Percentiles rank a stretch among this genome's conserved stretches.
These are phyloP conservation scores for Eimeria tenella DNA, from an alignment of 169 alveolate species.

Conservation along the genomic window DNA sequence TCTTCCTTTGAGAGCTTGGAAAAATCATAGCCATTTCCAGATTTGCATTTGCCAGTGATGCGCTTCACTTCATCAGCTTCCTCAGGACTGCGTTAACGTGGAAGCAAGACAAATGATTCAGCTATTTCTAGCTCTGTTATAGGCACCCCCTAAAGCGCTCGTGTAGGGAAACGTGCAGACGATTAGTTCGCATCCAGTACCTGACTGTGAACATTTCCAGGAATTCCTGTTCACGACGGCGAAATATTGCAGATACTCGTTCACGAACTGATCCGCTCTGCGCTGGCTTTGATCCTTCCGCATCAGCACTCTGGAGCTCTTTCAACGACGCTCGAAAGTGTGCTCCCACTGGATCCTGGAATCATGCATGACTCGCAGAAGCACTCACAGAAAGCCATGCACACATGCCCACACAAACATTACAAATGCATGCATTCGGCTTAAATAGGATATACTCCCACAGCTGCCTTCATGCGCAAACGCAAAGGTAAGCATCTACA, in stretches of 20 bases:
- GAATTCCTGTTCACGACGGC: conserved; percentile 77
- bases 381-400: background rate
- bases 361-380: background rate
- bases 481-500: too few species aligned
- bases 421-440: background rate
- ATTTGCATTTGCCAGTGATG: conserved; percentile 67
- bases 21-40: conserved; percentile 59
- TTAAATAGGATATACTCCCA: too few species aligned
- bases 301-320: conserved; percentile 66
- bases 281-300: conserved; percentile 13
- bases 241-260: conserved; percentile 80
- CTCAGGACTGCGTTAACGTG: conserved; percentile 44
- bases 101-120: background rate
- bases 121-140: background rate
- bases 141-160: background rate
- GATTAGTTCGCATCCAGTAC: background rate
- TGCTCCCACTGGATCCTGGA: conserved; percentile 80
- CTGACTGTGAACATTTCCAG: conserved; percentile 79
- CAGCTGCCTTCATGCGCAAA: too few species aligned
- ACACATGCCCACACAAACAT: background rate
- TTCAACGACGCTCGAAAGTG: conserved; percentile 77
- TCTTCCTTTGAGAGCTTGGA: conserved; percentile 67
- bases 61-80: conserved; percentile 70
- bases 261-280: conserved; percentile 62
- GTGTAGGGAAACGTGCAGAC: background rate